Evolutionary conservation across 805 yeast genomes (phyloP), one percentile per base, ranked within the genome.

Genomic region (Pichia cabralensis): DNA sequence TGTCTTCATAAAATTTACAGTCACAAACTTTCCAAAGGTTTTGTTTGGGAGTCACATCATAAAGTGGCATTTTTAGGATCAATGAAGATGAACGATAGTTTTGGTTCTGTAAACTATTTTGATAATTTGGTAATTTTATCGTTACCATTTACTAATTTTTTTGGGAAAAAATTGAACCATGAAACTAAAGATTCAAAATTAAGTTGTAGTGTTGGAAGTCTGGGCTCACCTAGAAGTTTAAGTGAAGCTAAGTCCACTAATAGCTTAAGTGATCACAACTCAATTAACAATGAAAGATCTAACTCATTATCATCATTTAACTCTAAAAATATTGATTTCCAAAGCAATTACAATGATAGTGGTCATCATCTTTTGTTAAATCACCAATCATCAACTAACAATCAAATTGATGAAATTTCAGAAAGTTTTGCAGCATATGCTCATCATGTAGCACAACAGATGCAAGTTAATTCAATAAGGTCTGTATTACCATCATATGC

Each of bases 31-130:
- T 74, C 82, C 72, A 76, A 74, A 41, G 74, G 80, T 0, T 76
- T 69, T 54, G 74, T 74, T 1, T 81, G 94, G 94, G 69, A 68
- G 22, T 77, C 88, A 1, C 94, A 81, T 53, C 89, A 81, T 48
- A 76, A 74, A 50, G 74, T 78, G 1, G 58, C 78, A 1, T 53
- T 79, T 20, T 46, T 81, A 23, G 92, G 92, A 1, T 28, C 41
- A 8, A 67, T 65, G 43, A 56, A 62, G n/a, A 63, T 71, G 4
- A 55, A 67, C 1, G 50, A 50, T 26, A 64, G 74, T 3, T 58
- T 69, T 3, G 65, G 73, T 33, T 58, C 69, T 34, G 58, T 67
- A 12, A 57, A 74, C 30, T 69, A 55, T 44, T 73, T 71, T 50
- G 63, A 70, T 12, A 47, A 58, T 22, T 58, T 67, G 54, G 53